Evolutionary conservation across 768 basidiomycete genomes (phyloP).

Genomic region (Suillus bovinus): DNA sequence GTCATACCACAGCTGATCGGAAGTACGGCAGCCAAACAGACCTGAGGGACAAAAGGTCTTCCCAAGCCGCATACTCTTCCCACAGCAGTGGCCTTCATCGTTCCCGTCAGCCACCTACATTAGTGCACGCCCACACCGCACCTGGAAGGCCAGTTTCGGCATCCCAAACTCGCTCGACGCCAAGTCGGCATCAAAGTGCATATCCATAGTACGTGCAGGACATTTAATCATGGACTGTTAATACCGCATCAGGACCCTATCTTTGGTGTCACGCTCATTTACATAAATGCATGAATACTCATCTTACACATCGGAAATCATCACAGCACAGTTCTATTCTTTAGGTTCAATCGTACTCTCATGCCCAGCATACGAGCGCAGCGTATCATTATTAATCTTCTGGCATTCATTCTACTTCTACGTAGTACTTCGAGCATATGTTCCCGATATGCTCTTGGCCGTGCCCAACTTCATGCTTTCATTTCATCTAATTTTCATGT

Average conservation of each 20-base stretch:
- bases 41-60: slow-evolving; percentile 15
- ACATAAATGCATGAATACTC: slow-evolving; percentile 28
- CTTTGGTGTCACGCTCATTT: slow-evolving; percentile 18
- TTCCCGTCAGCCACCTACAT: slow-evolving; percentile 27
- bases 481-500: slow-evolving; percentile 10
- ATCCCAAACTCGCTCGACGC: slow-evolving; percentile 16
- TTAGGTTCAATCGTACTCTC: slow-evolving; percentile 5
- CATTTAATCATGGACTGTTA: slow-evolving; percentile 5
- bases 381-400: slow-evolving; percentile 10
- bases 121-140: slow-evolving; percentile 5
- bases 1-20: slow-evolving; percentile 13
- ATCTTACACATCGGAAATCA: slow-evolving; percentile 18
- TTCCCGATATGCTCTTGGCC: neutral
- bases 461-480: neutral
- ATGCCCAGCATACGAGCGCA: slow-evolving; percentile 7
- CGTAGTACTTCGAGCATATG: neutral
- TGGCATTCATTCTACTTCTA: neutral
- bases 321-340: slow-evolving; percentile 10
- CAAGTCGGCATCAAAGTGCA: slow-evolving; percentile 20
- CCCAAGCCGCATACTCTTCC: slow-evolving; percentile 13
- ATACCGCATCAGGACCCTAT: slow-evolving; percentile 11
- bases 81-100: slow-evolving; percentile 18
- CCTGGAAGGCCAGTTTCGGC: slow-evolving; percentile 20
- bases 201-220: slow-evolving; percentile 20
- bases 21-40: slow-evolving; percentile 21